Conservation (phyloP, 2,329 filamentous ascomycete species). For the Daldinia sp. region DNA sequence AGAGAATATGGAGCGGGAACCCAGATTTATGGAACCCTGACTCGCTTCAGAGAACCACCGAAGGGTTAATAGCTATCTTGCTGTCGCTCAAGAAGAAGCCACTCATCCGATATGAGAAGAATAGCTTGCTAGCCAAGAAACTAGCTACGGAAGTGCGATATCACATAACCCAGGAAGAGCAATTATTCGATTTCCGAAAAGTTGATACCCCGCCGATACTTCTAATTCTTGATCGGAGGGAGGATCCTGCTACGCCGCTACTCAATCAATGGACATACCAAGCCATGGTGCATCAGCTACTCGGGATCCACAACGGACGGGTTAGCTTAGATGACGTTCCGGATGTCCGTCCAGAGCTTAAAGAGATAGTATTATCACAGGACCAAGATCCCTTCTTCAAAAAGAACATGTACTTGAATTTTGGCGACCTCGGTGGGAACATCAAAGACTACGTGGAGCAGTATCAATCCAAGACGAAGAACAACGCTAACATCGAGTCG, state of each 20-base stretch:
- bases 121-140: conserved; percentile 90
- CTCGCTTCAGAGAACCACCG: conserved; percentile 84
- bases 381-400: conserved; percentile 99
- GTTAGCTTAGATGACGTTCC: conserved; percentile 88
- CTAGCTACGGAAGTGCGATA: conserved; percentile 93
- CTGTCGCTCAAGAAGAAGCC: conserved; percentile 97
- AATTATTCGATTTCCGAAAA: conserved; percentile 95
- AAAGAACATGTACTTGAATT: conserved; percentile 99
- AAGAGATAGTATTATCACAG: conserved; percentile 93
- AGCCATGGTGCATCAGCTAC: conserved; percentile 98
- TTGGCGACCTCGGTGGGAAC: conserved; percentile 92
- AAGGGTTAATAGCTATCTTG: conserved; percentile 86
- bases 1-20: conserved; percentile 82
- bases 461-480: conserved; percentile 98
- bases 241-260: conserved; percentile 93
- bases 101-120: conserved; percentile 91
- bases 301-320: conserved; percentile 94
- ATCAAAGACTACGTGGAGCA: conserved; percentile 99
- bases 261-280: conserved; percentile 99
- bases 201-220: conserved; percentile 95
- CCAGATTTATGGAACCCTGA: conserved; percentile 94
- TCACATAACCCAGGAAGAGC: conserved; percentile 93
- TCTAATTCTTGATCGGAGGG: conserved; percentile 88
- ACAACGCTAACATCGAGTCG: conserved; percentile 93
- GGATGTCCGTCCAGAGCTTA: conserved; percentile 86